Evolutionary conservation across 202 grass and related monocot species (phyloP).

Genomic region (Carex sylvatica): DNA sequence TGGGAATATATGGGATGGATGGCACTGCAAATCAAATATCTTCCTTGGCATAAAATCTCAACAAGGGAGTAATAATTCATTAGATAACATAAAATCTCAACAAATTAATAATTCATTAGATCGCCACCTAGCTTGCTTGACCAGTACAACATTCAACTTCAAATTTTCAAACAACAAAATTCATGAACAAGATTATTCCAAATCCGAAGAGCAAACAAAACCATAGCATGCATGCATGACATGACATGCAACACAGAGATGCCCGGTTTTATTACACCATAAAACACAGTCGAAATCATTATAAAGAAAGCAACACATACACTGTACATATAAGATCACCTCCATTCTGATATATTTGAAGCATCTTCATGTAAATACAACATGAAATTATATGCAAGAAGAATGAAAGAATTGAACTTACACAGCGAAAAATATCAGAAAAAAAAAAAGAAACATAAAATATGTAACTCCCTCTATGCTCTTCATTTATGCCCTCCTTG

Average conservation of each 20-base stretch:
- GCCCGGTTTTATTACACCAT: constrained; percentile 2
- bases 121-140: neutral
- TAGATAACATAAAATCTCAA: neutral
- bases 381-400: constrained; percentile 32
- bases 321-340: constrained; percentile 8
- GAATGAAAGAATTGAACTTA: constrained; percentile 25
- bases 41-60: too few relatives aligned
- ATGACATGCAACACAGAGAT: neutral
- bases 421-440: neutral
- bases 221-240: neutral
- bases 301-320: neutral
- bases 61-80: too few relatives aligned
- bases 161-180: neutral
- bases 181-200: neutral
- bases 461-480: neutral
- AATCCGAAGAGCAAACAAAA: neutral
- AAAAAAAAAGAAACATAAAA: neutral
- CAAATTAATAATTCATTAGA: neutral
- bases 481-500: neutral
- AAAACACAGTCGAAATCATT: neutral
- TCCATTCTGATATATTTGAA: constrained; percentile 13
- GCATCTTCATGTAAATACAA: constrained; percentile 32
- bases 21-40: too few relatives aligned
- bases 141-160: neutral
- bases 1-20: too few relatives aligned